Percentiles rank a stretch among this genome's conserved stretches.
These are phyloP conservation scores for Tardiomyces depauwii DNA, from an alignment of 1,139 yeast genomes.

Conservation along the genomic window DNA sequence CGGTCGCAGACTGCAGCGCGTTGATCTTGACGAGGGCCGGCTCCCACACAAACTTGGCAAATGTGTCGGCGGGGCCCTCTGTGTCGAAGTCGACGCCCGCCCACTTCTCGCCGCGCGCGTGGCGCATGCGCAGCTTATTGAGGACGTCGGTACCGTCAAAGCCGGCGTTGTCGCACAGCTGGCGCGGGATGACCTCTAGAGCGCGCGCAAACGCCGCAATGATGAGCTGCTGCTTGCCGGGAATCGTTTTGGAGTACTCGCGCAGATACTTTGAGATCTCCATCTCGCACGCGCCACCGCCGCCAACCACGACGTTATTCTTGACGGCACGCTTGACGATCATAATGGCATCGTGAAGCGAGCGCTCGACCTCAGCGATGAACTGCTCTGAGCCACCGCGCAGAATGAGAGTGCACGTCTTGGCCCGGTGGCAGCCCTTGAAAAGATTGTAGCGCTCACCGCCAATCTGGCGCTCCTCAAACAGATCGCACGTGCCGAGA, in stretches of 20 bases:
- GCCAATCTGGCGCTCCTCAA: conserved; percentile 94
- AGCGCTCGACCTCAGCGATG: conserved; percentile 95
- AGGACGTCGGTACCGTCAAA: conserved; percentile 90
- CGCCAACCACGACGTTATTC: conserved; percentile 83
- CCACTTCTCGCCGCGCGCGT: conserved; percentile 88
- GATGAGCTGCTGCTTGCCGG: conserved; percentile 92
- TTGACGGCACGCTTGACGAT: conserved; percentile 91
- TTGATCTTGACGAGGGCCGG: conserved; percentile 90
- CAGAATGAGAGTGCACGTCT: conserved; percentile 83
- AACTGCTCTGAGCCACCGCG: conserved; percentile 99
- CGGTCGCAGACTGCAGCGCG: conserved; percentile 95
- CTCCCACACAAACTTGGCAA: conserved; percentile 90
- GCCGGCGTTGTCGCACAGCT: conserved; percentile 95
- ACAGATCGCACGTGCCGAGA: conserved; percentile 74
- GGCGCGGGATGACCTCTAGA: conserved; percentile 92
- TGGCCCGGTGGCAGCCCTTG: conserved; percentile 84
- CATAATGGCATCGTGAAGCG: conserved; percentile 97
- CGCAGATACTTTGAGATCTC: conserved; percentile 82
- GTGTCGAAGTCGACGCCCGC: conserved; percentile 84
- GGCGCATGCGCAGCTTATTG: conserved; percentile 84
- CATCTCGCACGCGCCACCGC: conserved; percentile 99
- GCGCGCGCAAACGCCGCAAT: conserved; percentile 91
- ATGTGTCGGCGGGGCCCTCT: conserved; percentile 74
- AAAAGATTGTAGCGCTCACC: conserved; percentile 89
- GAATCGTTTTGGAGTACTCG: conserved; percentile 75